phyloP scores from a whole-genome alignment of 139 green algal species.

The Medakamo hakoo region DNA sequence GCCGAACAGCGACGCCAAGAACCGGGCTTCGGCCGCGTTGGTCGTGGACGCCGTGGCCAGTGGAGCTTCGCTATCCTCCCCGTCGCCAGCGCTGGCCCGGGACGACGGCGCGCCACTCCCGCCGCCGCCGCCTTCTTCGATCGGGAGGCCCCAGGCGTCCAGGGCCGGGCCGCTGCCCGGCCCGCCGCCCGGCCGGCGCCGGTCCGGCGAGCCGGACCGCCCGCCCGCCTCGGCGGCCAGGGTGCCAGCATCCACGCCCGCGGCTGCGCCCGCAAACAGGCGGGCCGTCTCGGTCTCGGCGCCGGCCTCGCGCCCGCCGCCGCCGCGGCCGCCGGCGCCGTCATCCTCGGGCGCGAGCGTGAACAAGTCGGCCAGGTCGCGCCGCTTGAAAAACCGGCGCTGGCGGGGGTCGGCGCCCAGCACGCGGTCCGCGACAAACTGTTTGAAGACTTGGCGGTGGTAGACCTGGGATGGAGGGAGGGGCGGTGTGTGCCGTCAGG shows the following conservation, averaged over 20 bases:
- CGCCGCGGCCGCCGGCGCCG: neutral
- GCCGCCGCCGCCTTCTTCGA: too few relatives aligned
- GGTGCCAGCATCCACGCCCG: neutral
- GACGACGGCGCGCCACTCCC: too few relatives aligned
- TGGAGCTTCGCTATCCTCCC: too few relatives aligned
- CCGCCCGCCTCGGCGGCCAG: too few relatives aligned
- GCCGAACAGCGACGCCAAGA: slow-evolving; percentile 81
- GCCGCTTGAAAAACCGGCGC: slow-evolving; percentile 77
- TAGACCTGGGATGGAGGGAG: too few relatives aligned
- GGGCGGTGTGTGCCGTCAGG: too few relatives aligned
- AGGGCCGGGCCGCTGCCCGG: too few relatives aligned
- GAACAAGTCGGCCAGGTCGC: slow-evolving; percentile 86
- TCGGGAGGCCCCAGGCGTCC: too few relatives aligned
- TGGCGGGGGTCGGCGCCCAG: slow-evolving; percentile 83
- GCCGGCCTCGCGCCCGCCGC: neutral
- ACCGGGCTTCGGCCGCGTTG: slow-evolving; percentile 21
- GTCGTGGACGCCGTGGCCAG: neutral
- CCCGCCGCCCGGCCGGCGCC: too few relatives aligned
- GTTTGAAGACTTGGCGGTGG: slow-evolving; percentile 71
- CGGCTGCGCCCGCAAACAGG: neutral
- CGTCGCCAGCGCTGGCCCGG: too few relatives aligned
- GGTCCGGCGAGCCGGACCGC: too few relatives aligned
- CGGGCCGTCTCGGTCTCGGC: neutral
- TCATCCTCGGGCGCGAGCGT: slow-evolving; percentile 59
- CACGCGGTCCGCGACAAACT: slow-evolving; percentile 37